Conservation (phyloP, 257 asterid species). For the Forsythia viridissima region DNA sequence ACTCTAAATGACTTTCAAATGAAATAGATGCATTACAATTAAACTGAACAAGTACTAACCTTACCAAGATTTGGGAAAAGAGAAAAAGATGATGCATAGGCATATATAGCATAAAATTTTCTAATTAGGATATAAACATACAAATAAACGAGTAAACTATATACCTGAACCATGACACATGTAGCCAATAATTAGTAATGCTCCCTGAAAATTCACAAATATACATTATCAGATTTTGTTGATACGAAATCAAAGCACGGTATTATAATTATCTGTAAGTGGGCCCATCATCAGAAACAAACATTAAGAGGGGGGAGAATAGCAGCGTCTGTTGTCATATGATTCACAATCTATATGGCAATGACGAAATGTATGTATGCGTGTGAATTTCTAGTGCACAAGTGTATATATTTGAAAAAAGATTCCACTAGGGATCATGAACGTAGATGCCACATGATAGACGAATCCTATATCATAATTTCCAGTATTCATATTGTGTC, state of each 20-base stretch:
- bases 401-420: too few relatives aligned
- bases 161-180: conserved; percentile 10
- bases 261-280: not conserved
- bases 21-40: not conserved
- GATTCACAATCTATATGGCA: not conserved
- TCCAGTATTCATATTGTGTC: not conserved
- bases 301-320: not conserved
- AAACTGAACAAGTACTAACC: not conserved
- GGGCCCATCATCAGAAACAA: not conserved
- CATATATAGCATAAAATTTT: not conserved
- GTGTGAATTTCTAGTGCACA: not conserved
- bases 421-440: not conserved
- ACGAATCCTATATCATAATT: not conserved
- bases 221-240: not conserved
- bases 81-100: not conserved
- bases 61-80: not conserved
- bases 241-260: not conserved
- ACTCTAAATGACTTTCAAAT: not conserved
- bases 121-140: not conserved
- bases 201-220: conserved; percentile 17
- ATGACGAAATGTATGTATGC: not conserved
- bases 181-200: conserved; percentile 8
- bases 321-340: not conserved
- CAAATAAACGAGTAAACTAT: not conserved
- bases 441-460: not conserved